These are phyloP conservation scores for Pyricularia pennisetigena DNA, from an alignment of 2,329 filamentous ascomycete genomes.

Conservation along the genomic window DNA sequence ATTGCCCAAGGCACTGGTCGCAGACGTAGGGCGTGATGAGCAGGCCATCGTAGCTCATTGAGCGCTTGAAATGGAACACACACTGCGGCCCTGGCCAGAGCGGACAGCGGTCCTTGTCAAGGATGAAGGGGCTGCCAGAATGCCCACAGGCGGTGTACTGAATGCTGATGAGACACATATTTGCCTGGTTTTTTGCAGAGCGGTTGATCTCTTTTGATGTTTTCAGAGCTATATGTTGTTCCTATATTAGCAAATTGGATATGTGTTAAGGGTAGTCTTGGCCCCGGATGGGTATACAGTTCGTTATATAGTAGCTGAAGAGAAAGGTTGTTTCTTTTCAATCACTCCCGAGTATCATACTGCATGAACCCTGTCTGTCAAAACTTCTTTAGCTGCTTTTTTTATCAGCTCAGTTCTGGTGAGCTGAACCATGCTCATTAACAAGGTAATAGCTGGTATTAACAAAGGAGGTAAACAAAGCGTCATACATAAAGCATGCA, in stretches of 20 bases:
- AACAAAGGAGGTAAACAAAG: background rate
- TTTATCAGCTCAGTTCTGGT: background rate
- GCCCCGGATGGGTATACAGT: background rate
- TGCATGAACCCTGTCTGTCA: background rate
- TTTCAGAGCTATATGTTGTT: background rate
- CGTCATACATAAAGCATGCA: background rate
- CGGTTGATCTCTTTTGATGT: background rate
- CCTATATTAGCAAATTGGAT: background rate
- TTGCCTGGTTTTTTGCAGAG: background rate
- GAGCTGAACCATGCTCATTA: background rate
- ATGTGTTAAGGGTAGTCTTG: background rate
- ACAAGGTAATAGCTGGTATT: background rate
- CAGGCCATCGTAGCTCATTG: background rate
- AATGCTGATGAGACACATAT: background rate
- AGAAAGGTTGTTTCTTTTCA: background rate
- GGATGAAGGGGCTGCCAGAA: background rate
- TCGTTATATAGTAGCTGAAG: background rate
- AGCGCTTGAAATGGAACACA: background rate
- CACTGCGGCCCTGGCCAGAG: background rate
- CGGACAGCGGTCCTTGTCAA: background rate
- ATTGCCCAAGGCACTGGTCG: background rate
- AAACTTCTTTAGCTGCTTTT: background rate
- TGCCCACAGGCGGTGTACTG: background rate
- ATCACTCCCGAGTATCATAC: background rate
- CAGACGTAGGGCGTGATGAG: background rate